Base-by-base conservation (phyloP, 495 filamentous ascomycete genomes). In the Neohortaea acidophila region DNA sequence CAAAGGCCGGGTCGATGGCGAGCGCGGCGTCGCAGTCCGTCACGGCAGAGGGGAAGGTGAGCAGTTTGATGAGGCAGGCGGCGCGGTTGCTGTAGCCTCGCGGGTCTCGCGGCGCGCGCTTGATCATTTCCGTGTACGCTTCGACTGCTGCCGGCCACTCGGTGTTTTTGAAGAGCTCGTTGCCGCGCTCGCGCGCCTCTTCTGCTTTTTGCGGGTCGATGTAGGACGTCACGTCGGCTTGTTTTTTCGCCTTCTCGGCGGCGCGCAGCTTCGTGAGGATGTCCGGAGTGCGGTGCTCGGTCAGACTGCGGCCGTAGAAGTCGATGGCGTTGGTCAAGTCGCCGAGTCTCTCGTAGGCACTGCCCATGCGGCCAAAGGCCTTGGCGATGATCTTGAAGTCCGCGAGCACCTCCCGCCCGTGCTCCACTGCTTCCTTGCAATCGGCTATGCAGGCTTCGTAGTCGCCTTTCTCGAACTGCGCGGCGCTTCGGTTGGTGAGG, bases 351-450 rank as follows among this genome's bases (percentile, higher is more conserved):
- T 96, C 87, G 56, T 94, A 84, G 0, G 87, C 72, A 12, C 77
- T 69, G 38, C 89, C 89, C 50, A 96, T 87, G 37, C 89, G 79
- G 7, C 83, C 83, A 49, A 84, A 94, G 11, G 89, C 72, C 59
- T 96, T 97, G 53, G 89, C 89, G 51, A 96, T 82, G 45, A 81
- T 66, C 70, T 96, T 96, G 66, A 96, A 99, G 62, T 96, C 91
- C 38, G 87, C 82, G 23, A 84, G 75, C 35, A 84, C 68, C 37
- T 79, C 69, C 31, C 91, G 72, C 41, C 86, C 89, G 60, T 94
- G 78, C 53, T 92, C 81, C 35, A 92, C 73, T 8, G 89, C 89
- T 59, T 79, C 74, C 51, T 84, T 72, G 63, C 89, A 96, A 21
- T 73, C 66, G 43, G 85, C 79, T 45, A 99, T 84, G 50, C 79